Evolutionary conservation across 106 monocot species (phyloP).

Genomic region (Amphibolis antarctica): DNA sequence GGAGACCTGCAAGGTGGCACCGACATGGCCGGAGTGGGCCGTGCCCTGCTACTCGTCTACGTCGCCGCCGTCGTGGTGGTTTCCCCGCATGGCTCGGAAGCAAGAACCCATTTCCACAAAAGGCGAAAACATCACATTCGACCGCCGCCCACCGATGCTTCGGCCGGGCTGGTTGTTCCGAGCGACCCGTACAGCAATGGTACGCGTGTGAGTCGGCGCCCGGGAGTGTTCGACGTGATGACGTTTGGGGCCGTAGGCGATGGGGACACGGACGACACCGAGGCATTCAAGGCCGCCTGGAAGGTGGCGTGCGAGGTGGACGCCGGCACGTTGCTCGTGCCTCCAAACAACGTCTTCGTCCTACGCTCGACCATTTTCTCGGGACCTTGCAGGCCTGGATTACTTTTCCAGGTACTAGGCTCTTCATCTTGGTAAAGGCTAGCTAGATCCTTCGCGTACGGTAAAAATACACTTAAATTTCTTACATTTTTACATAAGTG

Average conservation of each 20-base stretch:
- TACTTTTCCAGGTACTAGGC: slow-evolving; percentile 64
- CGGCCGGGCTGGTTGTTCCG: slow-evolving; percentile 10
- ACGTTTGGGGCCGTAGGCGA: slow-evolving; percentile 68
- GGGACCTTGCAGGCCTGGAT: slow-evolving; percentile 67
- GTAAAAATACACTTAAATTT: no score
- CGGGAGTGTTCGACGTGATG: slow-evolving; percentile 53
- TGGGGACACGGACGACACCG: slow-evolving; percentile 66
- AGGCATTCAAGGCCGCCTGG: slow-evolving; percentile 69
- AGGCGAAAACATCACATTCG: slow-evolving; percentile 7
- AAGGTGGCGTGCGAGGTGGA: slow-evolving; percentile 53
- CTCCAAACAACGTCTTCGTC: slow-evolving; percentile 51
- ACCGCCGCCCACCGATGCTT: slow-evolving; percentile 9
- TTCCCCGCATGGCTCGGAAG: slow-evolving; percentile 1
- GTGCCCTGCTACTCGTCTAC: slow-evolving; percentile 2
- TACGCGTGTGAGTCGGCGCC: slow-evolving; percentile 12
- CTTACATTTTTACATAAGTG: no score
- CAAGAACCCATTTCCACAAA: slow-evolving; percentile 43
- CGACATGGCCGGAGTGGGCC: not conserved
- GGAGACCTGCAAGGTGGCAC: not conserved
- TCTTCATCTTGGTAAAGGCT: no score
- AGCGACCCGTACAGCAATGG: slow-evolving; percentile 14
- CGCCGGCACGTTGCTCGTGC: slow-evolving; percentile 50
- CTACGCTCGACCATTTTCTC: slow-evolving; percentile 81
- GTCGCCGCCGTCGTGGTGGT: slow-evolving; percentile 5
- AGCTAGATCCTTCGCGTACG: no score